These are phyloP conservation scores for Cryomyces antarcticus DNA, from an alignment of 495 filamentous ascomycete genomes.

Conservation along the genomic window DNA sequence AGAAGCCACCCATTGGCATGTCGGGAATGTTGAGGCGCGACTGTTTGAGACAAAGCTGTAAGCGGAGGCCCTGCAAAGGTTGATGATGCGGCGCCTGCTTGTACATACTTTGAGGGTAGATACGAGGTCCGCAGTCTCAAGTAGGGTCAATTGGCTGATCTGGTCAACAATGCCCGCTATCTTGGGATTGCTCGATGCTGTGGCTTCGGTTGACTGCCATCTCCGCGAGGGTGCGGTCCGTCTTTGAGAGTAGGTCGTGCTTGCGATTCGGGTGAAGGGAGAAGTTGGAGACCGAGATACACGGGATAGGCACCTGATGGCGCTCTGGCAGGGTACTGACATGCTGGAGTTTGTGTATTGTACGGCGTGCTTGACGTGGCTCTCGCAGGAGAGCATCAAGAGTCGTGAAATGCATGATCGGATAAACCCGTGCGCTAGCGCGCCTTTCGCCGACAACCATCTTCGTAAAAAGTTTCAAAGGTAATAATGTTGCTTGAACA, in stretches of 20 bases:
- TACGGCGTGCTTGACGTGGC: too few species aligned
- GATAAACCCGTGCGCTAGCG: too few species aligned
- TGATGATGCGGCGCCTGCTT: background rate
- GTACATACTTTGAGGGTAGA: conserved; percentile 63
- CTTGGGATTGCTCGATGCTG: conserved; percentile 51
- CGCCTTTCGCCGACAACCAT: too few species aligned
- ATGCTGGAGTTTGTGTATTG: conserved; percentile 14
- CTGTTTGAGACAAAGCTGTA: conserved; percentile 22
- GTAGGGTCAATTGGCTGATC: conserved; percentile 87
- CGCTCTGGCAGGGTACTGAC: conserved; percentile 37
- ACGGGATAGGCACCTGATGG: conserved; percentile 26
- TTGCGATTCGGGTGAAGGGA: background rate
- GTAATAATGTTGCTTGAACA: too few species aligned
- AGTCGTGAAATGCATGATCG: too few species aligned
- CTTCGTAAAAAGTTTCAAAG: too few species aligned
- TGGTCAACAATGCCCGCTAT: conserved; percentile 87
- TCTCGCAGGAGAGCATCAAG: too few species aligned
- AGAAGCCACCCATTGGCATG: conserved; percentile 76
- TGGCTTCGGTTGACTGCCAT: conserved; percentile 53
- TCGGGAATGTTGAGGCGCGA: conserved; percentile 94
- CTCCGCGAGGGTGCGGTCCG: conserved; percentile 22
- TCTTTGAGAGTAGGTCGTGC: too few species aligned
- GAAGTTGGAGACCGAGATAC: conserved; percentile 2
- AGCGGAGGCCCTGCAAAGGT: background rate
- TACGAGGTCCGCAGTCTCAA: conserved; percentile 94